These are phyloP conservation scores for Rhynchosporium secalis DNA, from an alignment of 2,329 filamentous ascomycete genomes.

Conservation along the genomic window DNA sequence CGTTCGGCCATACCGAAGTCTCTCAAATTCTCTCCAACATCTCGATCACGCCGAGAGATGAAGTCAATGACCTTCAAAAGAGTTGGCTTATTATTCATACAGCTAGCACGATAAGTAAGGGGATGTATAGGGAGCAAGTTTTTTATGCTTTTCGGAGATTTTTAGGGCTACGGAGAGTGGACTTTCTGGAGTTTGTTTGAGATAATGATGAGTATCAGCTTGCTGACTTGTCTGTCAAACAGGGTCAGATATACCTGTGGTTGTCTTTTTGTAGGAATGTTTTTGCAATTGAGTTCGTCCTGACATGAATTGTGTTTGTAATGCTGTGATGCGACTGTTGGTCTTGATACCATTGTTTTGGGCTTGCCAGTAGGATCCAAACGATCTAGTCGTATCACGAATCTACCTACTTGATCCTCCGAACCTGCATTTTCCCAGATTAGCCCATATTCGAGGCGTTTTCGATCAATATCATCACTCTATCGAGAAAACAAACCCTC, in stretches of 20 bases:
- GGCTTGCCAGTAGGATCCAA: not conserved
- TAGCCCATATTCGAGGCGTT: too few species aligned
- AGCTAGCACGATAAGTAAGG: constrained; percentile 14
- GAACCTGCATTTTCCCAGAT: too few species aligned
- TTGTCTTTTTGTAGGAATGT: constrained; percentile 25
- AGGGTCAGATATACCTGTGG: constrained; percentile 23
- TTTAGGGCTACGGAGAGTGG: too few species aligned
- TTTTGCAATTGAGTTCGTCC: not conserved
- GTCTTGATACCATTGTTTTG: not conserved
- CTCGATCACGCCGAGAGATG: constrained; percentile 15
- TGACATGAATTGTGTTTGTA: not conserved
- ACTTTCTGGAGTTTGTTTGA: too few species aligned
- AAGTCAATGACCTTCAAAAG: constrained; percentile 18
- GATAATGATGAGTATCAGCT: too few species aligned
- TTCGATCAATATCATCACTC: too few species aligned
- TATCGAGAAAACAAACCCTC: too few species aligned
- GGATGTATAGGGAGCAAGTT: not conserved
- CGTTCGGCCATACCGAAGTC: constrained; percentile 18
- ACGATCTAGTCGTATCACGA: too few species aligned
- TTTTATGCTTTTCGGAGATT: too few species aligned
- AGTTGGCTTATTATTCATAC: constrained; percentile 24
- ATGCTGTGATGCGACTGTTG: not conserved
- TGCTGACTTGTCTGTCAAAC: not conserved
- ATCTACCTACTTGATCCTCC: too few species aligned
- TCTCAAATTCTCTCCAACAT: constrained; percentile 18